Base-by-base conservation (phyloP, 1,139 yeast species). In the Kurtzmaniella quercitrusa region DNA sequence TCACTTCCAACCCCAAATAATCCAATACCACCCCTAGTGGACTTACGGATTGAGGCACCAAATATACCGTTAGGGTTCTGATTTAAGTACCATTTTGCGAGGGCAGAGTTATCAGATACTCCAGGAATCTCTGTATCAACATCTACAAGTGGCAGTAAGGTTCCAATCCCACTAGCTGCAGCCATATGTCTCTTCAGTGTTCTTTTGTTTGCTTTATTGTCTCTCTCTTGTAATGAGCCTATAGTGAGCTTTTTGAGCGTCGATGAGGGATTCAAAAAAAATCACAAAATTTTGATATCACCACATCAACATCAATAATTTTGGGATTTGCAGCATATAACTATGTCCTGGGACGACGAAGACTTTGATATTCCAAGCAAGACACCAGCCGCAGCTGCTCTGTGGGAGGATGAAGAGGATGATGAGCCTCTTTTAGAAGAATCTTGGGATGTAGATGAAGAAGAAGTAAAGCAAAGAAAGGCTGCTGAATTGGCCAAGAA, bases 381-480 rank as follows among this genome's bases (percentile, higher is more conserved):
- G 18, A 69, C 66, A 27, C 69, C 77, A 14, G 78, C 77, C 37
- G 75, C 76, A 46, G 73, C 81, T 48, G 84, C 82, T 42, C 93
- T 94, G 82, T 96, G 89, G 53, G 95, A 86, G 57, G 94, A 82
- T 50, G 87, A 79, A 40, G 89, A 75, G 43, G 84, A 81, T 50
- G 90, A 86, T 48, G 86, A 81, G 40, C 83, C 84, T 40, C 73
- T 87, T 18, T 70, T 88, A 48, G 68, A 70, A 43, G 94, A 86
- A 50, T 86, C 95, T 2, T 91, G 98, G 97, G 98, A 91, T 56
- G 78, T 71, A 34, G 83, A 78, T 50, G 72, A 81, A 43, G 90
- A 82, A 53, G 85, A 77, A 54, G 83, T 77, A 53, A 77, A 71
- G 43, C 73, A 66, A 48, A 66, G 66, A 57, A 61, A 77, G 72